phyloP scores from a whole-genome alignment of 352 stramenopile species.

The Elongisporangium senticosum region DNA sequence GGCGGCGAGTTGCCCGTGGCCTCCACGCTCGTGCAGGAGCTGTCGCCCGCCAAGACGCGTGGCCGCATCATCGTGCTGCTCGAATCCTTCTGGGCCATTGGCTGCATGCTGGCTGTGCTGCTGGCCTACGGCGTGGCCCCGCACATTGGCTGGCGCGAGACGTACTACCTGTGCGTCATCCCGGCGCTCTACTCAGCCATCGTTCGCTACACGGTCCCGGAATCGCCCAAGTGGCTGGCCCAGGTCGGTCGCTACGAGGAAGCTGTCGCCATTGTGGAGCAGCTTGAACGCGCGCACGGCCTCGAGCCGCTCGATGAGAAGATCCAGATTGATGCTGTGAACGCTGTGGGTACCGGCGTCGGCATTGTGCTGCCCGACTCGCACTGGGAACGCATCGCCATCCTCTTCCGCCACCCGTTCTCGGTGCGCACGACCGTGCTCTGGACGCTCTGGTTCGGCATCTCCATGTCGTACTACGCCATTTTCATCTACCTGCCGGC shows the following conservation, averaged over 20 bases:
- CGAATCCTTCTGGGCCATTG: conserved; percentile 60
- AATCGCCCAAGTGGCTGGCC: conserved; percentile 72
- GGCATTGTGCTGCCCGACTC: conserved; percentile 29
- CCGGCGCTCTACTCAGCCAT: conserved; percentile 43
- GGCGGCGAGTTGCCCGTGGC: conserved; percentile 53
- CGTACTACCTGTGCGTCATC: conserved; percentile 50
- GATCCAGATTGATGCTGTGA: conserved; percentile 14
- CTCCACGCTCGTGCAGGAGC: conserved; percentile 58
- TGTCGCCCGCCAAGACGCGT: conserved; percentile 46
- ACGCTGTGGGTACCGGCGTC: conserved; percentile 9
- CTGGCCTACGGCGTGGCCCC: conserved; percentile 43
- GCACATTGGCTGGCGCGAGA: conserved; percentile 50
- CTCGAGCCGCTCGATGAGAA: conserved; percentile 37
- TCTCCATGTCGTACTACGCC: conserved; percentile 69
- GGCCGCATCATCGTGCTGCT: conserved; percentile 63
- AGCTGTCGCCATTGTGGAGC: conserved; percentile 46
- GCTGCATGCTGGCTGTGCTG: conserved; percentile 48
- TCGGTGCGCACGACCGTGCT: conserved; percentile 44
- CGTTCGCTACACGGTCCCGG: conserved; percentile 45
- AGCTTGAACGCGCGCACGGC: conserved; percentile 45
- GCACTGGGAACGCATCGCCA: conserved; percentile 39
- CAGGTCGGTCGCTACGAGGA: conserved; percentile 58
- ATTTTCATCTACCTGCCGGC: conserved; percentile 59
- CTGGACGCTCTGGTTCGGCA: conserved; percentile 64
- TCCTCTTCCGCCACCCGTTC: conserved; percentile 54